phyloP scores from a whole-genome alignment of 768 basidiomycete genomes.

The Lactarius pseudohatsudake region DNA sequence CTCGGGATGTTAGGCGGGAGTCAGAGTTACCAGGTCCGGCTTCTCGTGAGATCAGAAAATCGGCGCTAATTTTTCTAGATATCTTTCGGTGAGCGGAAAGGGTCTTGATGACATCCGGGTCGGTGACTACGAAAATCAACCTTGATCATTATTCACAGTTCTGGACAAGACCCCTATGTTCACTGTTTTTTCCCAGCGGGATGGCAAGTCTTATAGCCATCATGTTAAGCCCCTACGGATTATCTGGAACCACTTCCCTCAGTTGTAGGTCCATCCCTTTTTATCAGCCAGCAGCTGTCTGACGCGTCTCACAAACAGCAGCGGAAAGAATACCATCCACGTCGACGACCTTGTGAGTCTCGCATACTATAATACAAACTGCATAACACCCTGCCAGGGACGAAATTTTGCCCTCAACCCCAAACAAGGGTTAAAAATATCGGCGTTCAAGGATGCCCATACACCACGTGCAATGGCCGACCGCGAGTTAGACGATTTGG shows the following conservation, averaged over 20 bases:
- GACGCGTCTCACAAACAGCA: constrained; percentile 38
- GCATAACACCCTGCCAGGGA: constrained; percentile 16
- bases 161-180: constrained; percentile 91
- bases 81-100: constrained; percentile 24
- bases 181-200: constrained; percentile 73
- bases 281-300: background rate
- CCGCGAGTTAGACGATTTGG: constrained; percentile 65
- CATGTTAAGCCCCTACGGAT: constrained; percentile 81
- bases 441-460: constrained; percentile 77
- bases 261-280: constrained; percentile 50
- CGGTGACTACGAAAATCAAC: constrained; percentile 14
- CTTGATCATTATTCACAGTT: constrained; percentile 43
- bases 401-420: constrained; percentile 91
- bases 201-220: constrained; percentile 75
- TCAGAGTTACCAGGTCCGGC: constrained; percentile 66
- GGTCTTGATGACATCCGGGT: background rate
- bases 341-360: constrained; percentile 74
- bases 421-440: constrained; percentile 77
- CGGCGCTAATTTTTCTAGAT: constrained; percentile 9
- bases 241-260: constrained; percentile 85
- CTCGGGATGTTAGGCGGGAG: constrained; percentile 77
- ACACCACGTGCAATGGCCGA: constrained; percentile 62
- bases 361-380: constrained; percentile 3
- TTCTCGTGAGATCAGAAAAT: background rate
- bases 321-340: constrained; percentile 76